Evolutionary conservation across 2,329 filamentous ascomycete genomes (phyloP).

Genomic region (Graphilbum fragrans): DNA sequence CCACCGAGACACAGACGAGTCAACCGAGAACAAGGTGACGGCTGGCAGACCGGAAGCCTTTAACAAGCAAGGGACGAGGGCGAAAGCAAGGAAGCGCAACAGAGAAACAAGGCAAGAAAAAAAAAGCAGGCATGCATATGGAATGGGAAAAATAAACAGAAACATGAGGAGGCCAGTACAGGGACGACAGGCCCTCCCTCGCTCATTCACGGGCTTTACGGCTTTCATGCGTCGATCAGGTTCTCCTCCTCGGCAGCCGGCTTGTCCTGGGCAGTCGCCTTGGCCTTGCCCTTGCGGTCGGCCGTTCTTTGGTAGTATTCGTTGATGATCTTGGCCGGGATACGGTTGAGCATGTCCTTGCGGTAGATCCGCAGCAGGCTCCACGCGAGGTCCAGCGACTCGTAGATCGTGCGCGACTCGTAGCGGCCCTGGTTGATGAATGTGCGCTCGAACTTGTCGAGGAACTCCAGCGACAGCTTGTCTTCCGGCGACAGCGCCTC

Average conservation of each 20-base stretch:
- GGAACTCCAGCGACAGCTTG: slow-evolving; percentile 95
- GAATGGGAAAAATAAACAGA: too few species aligned
- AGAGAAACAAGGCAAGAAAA: background rate
- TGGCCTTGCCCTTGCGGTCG: slow-evolving; percentile 49
- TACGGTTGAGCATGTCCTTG: slow-evolving; percentile 95
- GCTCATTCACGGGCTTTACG: background rate
- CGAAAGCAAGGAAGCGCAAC: too few species aligned
- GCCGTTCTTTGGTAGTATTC: slow-evolving; percentile 67
- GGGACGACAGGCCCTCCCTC: background rate
- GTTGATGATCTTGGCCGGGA: slow-evolving; percentile 70
- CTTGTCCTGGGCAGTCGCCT: slow-evolving; percentile 34
- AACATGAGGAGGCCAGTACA: background rate
- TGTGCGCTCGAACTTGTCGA: slow-evolving; percentile 94
- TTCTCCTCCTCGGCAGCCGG: slow-evolving; percentile 22
- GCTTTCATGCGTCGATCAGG: slow-evolving; percentile 21
- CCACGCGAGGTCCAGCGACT: slow-evolving; percentile 94
- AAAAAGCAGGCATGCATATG: background rate
- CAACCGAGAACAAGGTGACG: too few species aligned
- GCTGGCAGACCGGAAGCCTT: too few species aligned
- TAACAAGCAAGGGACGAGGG: background rate
- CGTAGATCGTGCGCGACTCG: slow-evolving; percentile 81
- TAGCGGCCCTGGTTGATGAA: slow-evolving; percentile 91
- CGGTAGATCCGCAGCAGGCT: slow-evolving; percentile 93
- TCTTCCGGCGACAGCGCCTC: slow-evolving; percentile 92
- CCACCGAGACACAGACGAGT: too few species aligned